Percentiles rank a stretch among this genome's conserved stretches.
These are phyloP conservation scores for Vaccinium vitisidaea DNA, from an alignment of 148 eudicot genomes.

Conservation along the genomic window DNA sequence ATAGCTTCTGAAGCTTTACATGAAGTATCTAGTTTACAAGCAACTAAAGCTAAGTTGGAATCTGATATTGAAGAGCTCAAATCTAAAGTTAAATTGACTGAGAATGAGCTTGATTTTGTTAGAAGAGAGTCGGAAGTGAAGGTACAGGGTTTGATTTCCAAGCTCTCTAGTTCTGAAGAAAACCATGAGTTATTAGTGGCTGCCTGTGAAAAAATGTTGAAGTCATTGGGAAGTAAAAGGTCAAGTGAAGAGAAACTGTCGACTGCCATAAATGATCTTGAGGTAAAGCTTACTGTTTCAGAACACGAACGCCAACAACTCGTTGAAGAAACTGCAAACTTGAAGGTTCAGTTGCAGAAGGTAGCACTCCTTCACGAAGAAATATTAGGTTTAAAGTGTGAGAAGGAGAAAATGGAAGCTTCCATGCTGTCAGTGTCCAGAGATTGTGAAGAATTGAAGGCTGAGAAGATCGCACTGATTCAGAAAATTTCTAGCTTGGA, in stretches of 20 bases:
- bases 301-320: conserved; percentile 67
- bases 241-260: conserved; percentile 56
- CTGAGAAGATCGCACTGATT: conserved; percentile 44
- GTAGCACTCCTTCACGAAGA: conserved; percentile 56
- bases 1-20: conserved; percentile 37
- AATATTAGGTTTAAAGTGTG: conserved; percentile 43
- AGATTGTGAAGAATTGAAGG: conserved; percentile 53
- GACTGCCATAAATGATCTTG: conserved; percentile 44
- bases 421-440: conserved; percentile 37
- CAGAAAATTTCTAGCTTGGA: conserved; percentile 51
- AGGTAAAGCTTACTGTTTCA: conserved; percentile 58
- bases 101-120: conserved; percentile 42
- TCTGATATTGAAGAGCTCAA: conserved; percentile 47
- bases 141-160: conserved; percentile 42
- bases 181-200: conserved; percentile 44
- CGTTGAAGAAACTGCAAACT: conserved; percentile 49
- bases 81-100: conserved; percentile 31
- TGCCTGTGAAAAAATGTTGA: conserved; percentile 53
- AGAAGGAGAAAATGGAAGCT: conserved; percentile 52
- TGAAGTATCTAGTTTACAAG: conserved; percentile 49
- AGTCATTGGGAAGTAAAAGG: conserved; percentile 38
- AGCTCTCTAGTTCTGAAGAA: conserved; percentile 45
- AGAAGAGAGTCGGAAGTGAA: conserved; percentile 48
- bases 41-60: conserved; percentile 57
- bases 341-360: conserved; percentile 64